Evolutionary conservation across 768 basidiomycete genomes (phyloP), one percentile per base, ranked within the genome.

Genomic region (Scleroderma bovista): DNA sequence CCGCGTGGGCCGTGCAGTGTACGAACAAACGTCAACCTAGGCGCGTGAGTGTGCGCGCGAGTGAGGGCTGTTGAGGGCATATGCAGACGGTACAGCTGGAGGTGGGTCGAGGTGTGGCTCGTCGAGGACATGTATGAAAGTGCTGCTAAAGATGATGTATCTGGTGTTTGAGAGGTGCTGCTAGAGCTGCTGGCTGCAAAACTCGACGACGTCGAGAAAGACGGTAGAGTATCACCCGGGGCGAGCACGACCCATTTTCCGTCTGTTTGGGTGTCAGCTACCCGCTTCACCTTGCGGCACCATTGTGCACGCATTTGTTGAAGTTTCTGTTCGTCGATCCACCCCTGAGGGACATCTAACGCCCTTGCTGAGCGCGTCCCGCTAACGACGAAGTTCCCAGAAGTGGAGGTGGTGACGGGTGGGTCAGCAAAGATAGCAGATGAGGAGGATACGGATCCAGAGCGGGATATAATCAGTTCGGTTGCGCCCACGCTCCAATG

Each of bases 161-260:
- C 43, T 15, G 62, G 53, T 22, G 66, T 56, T 42, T 70, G 60
- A 16, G 61, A 53, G 34, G 67, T 36, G 31, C n/a, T n/a, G n/a
- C 48, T 53, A 33, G 63, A 56, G 16, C 51, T 16, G 16, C 24
- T 43, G 41, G 1, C 19, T 13, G n/a, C n/a, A n/a, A n/a, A n/a
- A n/a, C 24, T 26, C 4, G 61, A 46, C n/a, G 51, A 32, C 7
- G 63, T 47, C 15, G 58, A 39, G 6, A 57, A 37, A 34, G 51
- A 49, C 46, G 53, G 51, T 20, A 61, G 57, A n/a, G 57, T 46
- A 53, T 76, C 73, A 26, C 75, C 80, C 13, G 86, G 81, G 13
- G 84, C 88, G 43, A 90, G 74, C 12, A 91, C 83, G 50, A 79
- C 81, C 86, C 87, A 92, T 73, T 88, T 90, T 9, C 89, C 89